A percentile compares a stretch with the other conserved stretches of the same genome.
These are phyloP conservation scores for Ceratobasidium sp. DNA, from an alignment of 1,284 basidiomycete species.

Conservation along the genomic window DNA sequence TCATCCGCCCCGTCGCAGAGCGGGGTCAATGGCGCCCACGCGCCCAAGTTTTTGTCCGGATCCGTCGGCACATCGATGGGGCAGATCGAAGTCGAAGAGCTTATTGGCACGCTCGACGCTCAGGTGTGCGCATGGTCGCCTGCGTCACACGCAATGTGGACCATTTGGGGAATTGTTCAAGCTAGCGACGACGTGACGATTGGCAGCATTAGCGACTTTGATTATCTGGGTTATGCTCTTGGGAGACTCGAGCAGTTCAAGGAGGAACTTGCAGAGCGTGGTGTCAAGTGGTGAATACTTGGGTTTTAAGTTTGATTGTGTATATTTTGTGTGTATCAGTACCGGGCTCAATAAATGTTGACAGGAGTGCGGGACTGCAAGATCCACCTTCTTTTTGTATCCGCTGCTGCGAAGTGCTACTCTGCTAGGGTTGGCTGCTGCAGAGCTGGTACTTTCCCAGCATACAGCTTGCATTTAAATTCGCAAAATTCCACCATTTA, in stretches of 20 bases:
- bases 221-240: conserved; percentile 78
- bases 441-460: not conserved
- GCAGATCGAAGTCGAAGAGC: conserved; percentile 51
- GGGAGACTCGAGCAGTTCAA: conserved; percentile 63
- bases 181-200: conserved; percentile 81
- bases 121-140: conserved; percentile 89
- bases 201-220: conserved; percentile 67
- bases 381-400: conserved; percentile 21
- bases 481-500: not conserved
- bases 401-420: conserved; percentile 6
- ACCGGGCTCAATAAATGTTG: not conserved
- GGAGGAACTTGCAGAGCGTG: conserved; percentile 47
- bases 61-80: conserved; percentile 1
- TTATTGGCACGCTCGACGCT: conserved; percentile 66
- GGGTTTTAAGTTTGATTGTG: not conserved
- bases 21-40: not conserved
- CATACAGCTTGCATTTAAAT: not conserved
- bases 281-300: conserved; percentile 42
- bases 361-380: conserved; percentile 21
- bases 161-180: conserved; percentile 91
- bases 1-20: conserved; percentile 4
- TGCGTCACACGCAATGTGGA: conserved; percentile 89
- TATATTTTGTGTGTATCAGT: conserved; percentile 11
- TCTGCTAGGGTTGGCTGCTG: not conserved
- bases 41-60: not conserved